Evolutionary conservation across 139 green algal genomes (phyloP).

Genomic region (Volvox africanus): DNA sequence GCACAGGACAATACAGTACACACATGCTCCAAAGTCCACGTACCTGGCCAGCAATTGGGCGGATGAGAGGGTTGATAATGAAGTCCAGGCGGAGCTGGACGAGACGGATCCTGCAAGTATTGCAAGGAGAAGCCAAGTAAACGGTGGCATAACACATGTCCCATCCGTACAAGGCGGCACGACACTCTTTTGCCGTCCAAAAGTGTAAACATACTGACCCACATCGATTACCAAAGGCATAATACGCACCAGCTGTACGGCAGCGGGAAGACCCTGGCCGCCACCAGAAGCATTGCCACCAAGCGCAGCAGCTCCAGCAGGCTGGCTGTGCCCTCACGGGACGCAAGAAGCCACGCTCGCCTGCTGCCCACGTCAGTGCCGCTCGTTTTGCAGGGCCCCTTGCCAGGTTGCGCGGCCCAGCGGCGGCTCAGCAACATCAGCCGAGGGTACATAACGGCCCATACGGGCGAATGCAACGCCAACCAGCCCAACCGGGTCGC

Average conservation of each 20-base stretch:
- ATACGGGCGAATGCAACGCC: background rate
- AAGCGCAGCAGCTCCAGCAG: background rate
- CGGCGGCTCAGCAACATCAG: background rate
- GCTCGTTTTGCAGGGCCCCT: background rate
- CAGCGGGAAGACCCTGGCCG: background rate
- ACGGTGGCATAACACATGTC: too few relatives aligned
- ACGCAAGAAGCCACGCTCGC: background rate
- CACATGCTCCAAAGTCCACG: background rate
- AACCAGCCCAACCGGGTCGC: background rate
- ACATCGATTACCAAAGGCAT: too few relatives aligned
- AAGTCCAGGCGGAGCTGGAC: conserved; percentile 19
- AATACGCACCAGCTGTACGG: background rate
- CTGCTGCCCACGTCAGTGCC: background rate
- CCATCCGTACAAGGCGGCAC: too few relatives aligned
- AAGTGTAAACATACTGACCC: too few relatives aligned
- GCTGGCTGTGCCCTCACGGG: background rate
- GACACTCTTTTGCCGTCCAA: too few relatives aligned
- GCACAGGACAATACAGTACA: too few relatives aligned
- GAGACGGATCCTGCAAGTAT: background rate
- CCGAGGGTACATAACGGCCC: background rate
- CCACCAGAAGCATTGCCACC: background rate
- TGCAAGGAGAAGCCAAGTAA: too few relatives aligned
- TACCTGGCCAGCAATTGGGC: background rate
- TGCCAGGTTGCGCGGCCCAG: background rate
- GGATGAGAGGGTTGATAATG: background rate